Percentiles rank a stretch among this genome's conserved stretches.
Conservation (phyloP, 2,329 filamentous ascomycete genomes). For the Ramichloridium luteum region DNA sequence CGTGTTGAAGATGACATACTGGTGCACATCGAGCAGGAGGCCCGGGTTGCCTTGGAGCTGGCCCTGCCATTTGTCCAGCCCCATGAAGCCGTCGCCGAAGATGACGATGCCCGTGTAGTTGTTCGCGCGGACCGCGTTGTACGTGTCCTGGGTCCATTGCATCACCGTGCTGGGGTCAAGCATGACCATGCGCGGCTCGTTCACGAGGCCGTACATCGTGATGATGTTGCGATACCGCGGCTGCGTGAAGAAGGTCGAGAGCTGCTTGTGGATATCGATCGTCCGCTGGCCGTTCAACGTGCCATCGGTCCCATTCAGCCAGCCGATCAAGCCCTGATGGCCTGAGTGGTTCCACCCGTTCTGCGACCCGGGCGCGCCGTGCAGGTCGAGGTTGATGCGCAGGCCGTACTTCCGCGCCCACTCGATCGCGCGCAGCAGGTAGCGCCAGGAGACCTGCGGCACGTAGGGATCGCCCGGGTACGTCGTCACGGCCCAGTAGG, state of each 20-base stretch:
- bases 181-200: constrained; percentile 75
- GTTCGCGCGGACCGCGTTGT: constrained; percentile 61
- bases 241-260: constrained; percentile 88
- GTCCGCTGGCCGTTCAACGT: constrained; percentile 65
- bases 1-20: constrained; percentile 96
- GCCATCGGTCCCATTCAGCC: constrained; percentile 86
- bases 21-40: constrained; percentile 88
- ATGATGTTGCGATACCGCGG: constrained; percentile 85
- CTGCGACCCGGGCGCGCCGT: constrained; percentile 83
- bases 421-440: constrained; percentile 83
- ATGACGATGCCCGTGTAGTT: constrained; percentile 61
- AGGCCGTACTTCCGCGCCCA: constrained; percentile 87
- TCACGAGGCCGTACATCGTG: constrained; percentile 84
- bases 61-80: constrained; percentile 81
- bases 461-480: constrained; percentile 84
- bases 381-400: constrained; percentile 83
- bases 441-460: constrained; percentile 77
- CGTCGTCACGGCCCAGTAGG: constrained; percentile 83
- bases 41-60: constrained; percentile 58
- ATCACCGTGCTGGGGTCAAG: constrained; percentile 57
- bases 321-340: constrained; percentile 64
- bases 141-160: constrained; percentile 66
- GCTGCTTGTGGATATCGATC: constrained; percentile 72
- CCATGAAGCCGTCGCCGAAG: constrained; percentile 92
- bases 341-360: constrained; percentile 98